These are phyloP conservation scores for Trichosporon inkin DNA, from an alignment of 1,284 basidiomycete genomes.

Conservation along the genomic window DNA sequence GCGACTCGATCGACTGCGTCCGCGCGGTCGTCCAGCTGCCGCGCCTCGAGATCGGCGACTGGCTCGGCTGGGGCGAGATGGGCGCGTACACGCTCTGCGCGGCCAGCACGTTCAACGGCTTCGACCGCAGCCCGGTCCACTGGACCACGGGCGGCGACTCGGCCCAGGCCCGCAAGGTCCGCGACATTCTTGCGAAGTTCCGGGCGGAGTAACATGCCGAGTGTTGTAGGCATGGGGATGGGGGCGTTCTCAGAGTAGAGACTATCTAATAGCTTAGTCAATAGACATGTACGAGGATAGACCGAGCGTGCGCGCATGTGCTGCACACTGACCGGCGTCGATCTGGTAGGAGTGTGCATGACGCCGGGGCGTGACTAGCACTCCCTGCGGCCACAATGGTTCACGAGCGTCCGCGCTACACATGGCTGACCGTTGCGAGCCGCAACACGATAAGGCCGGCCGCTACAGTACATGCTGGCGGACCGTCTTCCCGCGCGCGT, in stretches of 20 bases:
- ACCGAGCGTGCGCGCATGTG: background rate
- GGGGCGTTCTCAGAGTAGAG: background rate
- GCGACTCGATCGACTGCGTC: constrained; percentile 86
- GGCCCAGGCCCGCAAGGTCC: constrained; percentile 12
- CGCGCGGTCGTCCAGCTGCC: constrained; percentile 62
- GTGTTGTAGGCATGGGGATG: too few species aligned
- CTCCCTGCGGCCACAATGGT: too few species aligned
- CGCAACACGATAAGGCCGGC: too few species aligned
- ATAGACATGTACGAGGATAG: constrained; percentile 9
- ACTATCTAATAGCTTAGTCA: background rate
- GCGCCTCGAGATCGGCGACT: constrained; percentile 72
- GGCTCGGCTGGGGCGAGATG: constrained; percentile 88
- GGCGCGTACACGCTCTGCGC: constrained; percentile 91
- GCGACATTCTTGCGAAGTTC: constrained; percentile 14
- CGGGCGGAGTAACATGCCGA: background rate
- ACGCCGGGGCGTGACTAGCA: background rate
- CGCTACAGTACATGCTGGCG: too few species aligned
- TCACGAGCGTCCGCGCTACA: too few species aligned
- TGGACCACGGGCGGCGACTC: constrained; percentile 47
- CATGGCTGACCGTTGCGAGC: too few species aligned
- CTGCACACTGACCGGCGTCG: too few species aligned
- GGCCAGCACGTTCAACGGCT: constrained; percentile 80
- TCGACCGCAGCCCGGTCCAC: constrained; percentile 39
- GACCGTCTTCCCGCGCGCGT: too few species aligned
- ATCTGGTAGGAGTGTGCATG: background rate